Base-by-base conservation (phyloP, 192 early-diverging fungal genomes). In the Linnemannia schmuckeri region DNA sequence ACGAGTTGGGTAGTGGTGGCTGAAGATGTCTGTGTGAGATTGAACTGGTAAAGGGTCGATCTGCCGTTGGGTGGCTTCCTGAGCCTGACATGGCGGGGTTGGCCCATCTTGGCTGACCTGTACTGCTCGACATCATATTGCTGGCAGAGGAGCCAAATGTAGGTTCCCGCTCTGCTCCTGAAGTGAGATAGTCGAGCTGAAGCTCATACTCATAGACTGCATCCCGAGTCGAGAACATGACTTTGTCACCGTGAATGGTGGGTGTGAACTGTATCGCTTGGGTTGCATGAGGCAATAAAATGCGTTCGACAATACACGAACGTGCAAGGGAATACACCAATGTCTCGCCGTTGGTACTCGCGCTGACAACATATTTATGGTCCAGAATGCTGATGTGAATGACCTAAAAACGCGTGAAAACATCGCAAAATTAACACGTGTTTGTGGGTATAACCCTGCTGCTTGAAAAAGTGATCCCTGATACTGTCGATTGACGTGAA, bases 161-260 rank as follows among this genome's bases (percentile, higher is more conserved):
- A 46, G 42, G 33, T 18, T 69, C 70, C 40, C 70, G 70, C 71
- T 82, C 40, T 22, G 35, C 44, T 17, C 55, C 54, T 1, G 74
- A 85, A 1, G 33, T 24, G 22, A 85, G 73, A 20, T 72, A 68
- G 69, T 77, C 79, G n/a, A 86, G 54, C 63, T 77, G 33, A 17
- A 86, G 71, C 57, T 86, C 83, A 13, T 86, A 86, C 61, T 86
- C 83, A 10, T 86, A 86, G 9, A 86, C 75, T 6, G 83, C 83
- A 70, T 86, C 83, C 57, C 83, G 55, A 24, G 83, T 86, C 42
- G 83, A 80, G 30, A 86, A 86, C 83, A 86, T 86, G 74, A 81
- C 83, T 37, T 86, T 86, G 46, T 79, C 83, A 0, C 52, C 83
- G 33, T 86, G 83, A 40, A 86, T 76, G 0, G 83, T 86, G 0